These are phyloP conservation scores for Coniochaeta sp. DNA, from an alignment of 2,329 filamentous ascomycete species.

Conservation along the genomic window DNA sequence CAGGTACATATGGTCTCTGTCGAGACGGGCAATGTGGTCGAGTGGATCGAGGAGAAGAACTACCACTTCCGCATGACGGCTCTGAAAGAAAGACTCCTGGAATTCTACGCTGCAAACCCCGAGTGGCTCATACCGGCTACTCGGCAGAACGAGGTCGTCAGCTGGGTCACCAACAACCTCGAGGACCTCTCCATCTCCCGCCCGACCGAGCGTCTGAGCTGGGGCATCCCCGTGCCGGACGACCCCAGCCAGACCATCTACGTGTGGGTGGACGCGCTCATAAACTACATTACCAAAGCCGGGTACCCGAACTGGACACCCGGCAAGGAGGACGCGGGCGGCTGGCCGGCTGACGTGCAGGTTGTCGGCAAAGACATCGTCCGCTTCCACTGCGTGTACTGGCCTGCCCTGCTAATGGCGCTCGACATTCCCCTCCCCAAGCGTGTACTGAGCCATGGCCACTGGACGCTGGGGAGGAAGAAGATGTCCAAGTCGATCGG, in stretches of 20 bases:
- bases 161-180: constrained; percentile 69
- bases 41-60: constrained; percentile 89
- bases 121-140: constrained; percentile 65
- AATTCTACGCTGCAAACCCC: constrained; percentile 73
- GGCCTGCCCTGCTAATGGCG: constrained; percentile 93
- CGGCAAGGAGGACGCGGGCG: constrained; percentile 49
- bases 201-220: constrained; percentile 66
- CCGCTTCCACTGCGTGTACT: constrained; percentile 95
- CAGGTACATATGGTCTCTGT: constrained; percentile 73
- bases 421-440: constrained; percentile 71
- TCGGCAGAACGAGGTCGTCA: constrained; percentile 71
- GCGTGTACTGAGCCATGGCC: constrained; percentile 78
- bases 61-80: constrained; percentile 90
- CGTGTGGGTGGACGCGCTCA: constrained; percentile 92
- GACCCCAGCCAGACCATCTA: constrained; percentile 88
- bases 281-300: constrained; percentile 86
- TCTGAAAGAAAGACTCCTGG: constrained; percentile 69
- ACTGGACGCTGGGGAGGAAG: constrained; percentile 85
- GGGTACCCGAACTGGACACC: constrained; percentile 74
- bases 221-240: constrained; percentile 84
- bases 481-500: constrained; percentile 98
- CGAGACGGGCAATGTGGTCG: constrained; percentile 87
- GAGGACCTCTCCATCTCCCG: constrained; percentile 86
- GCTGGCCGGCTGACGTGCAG: constrained; percentile 89
- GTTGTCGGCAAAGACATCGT: constrained; percentile 96